Evolutionary conservation across 2,329 filamentous ascomycete genomes (phyloP).

Genomic region (Aspergillus fumigatiaffinis): DNA sequence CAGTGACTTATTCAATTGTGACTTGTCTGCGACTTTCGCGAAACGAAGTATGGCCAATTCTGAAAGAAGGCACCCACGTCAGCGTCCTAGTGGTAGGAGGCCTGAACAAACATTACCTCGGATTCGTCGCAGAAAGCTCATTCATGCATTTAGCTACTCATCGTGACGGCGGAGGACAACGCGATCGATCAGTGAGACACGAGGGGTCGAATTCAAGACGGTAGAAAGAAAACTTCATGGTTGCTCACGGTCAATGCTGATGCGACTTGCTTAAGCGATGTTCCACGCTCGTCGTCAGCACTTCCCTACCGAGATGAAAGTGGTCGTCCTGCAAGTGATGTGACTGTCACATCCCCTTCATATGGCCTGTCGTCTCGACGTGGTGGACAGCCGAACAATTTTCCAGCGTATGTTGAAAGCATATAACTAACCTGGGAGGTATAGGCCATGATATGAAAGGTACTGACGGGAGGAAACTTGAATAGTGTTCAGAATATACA

Average conservation of each 20-base stretch:
- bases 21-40: neutral
- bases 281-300: too few relatives aligned
- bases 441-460: neutral
- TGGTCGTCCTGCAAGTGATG: too few relatives aligned
- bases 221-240: too few relatives aligned
- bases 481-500: neutral
- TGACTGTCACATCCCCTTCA: too few relatives aligned
- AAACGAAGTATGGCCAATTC: neutral
- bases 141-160: neutral
- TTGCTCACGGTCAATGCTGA: too few relatives aligned
- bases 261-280: too few relatives aligned
- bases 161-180: neutral
- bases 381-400: neutral
- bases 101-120: neutral
- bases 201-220: too few relatives aligned
- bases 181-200: too few relatives aligned
- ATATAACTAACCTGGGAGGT: neutral
- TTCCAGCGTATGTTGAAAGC: neutral
- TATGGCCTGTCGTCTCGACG: neutral
- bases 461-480: neutral
- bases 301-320: too few relatives aligned
- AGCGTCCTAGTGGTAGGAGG: neutral
- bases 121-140: neutral
- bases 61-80: neutral
- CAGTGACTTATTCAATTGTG: neutral